Conservation (phyloP, 202 grass and related monocot genomes). For the Saccharum hybrid region DNA sequence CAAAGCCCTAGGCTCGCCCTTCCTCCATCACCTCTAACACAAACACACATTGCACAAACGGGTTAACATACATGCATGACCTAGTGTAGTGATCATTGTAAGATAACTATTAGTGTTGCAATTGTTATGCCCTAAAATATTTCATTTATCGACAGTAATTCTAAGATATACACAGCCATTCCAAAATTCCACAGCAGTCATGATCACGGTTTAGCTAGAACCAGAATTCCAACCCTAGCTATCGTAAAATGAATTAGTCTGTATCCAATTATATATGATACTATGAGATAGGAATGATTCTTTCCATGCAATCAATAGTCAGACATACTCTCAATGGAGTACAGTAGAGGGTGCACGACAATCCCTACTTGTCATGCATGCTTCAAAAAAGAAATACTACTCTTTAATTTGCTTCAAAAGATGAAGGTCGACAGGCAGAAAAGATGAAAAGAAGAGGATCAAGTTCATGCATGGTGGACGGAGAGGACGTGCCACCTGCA, state of each 20-base stretch:
- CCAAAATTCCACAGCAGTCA: background rate
- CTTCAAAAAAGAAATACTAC: background rate
- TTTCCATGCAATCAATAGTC: background rate
- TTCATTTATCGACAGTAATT: background rate
- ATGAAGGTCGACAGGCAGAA: slow-evolving; percentile 44
- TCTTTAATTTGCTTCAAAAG: slow-evolving; percentile 29
- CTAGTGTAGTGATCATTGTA: background rate
- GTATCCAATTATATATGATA: background rate
- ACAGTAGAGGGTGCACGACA: background rate
- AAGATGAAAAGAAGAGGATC: slow-evolving; percentile 44
- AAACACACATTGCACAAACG: slow-evolving; percentile 7
- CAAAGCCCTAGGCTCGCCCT: background rate
- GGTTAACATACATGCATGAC: background rate
- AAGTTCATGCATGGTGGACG: slow-evolving; percentile 18
- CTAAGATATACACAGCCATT: background rate
- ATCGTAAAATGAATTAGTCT: background rate
- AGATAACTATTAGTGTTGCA: background rate
- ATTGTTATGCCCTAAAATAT: background rate
- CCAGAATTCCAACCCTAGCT: background rate
- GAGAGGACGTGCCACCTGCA: slow-evolving; percentile 63
- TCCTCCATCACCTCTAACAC: slow-evolving; percentile 20
- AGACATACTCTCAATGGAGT: background rate
- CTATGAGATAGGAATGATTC: background rate
- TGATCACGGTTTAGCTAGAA: background rate
- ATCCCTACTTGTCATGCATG: background rate